Base-by-base conservation (phyloP, 805 yeast genomes). In the Millerozyma acaciae region DNA sequence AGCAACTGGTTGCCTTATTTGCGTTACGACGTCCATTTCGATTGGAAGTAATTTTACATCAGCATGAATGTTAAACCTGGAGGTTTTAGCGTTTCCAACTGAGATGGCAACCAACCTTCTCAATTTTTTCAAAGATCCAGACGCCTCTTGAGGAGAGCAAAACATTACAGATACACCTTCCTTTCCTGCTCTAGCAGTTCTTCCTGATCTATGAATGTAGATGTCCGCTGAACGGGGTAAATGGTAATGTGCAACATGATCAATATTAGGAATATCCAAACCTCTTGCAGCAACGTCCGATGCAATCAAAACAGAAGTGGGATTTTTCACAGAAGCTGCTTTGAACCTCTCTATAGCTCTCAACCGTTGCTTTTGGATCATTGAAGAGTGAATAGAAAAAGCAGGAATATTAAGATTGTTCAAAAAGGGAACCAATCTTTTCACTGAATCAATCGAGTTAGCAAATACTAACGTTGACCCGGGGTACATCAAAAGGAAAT, bases 231-330 rank as follows among this genome's bases (percentile, higher is more conserved):
- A 72, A 42, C 97, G 72, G 8, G 98, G 97, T 41, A 93, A 70
- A 60, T 93, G 97, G 53, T 90, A 93, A 58, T 93, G 98, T 14
- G 90, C 84, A 30, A 93, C 97, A 57, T 93, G 97, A 47, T 88
- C 81, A 32, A 93, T 89, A 29, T 74, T 75, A 2, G 95, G 83
- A 34, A 93, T 87, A 68, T 93, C 98, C 39, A 93, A 71, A 39
- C 98, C 98, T 68, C 98, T 77, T 4, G 98, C 98, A 2, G 98
- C 98, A 28, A 93, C 97, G 60, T 93, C 98, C 4, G 97, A 87
- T 1, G 97, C 96, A 33, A 93, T 75, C 35, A 93, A 66, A 3
- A 89, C 89, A 1, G 84, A 68, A 3, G 78, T 64, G 31, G 74
- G 72, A 30, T 68, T 60, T 5, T 62, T 58, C 17, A 47, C 46